Base-by-base conservation (phyloP, 2,329 filamentous ascomycete genomes). In the Fusarium duplospermum region DNA sequence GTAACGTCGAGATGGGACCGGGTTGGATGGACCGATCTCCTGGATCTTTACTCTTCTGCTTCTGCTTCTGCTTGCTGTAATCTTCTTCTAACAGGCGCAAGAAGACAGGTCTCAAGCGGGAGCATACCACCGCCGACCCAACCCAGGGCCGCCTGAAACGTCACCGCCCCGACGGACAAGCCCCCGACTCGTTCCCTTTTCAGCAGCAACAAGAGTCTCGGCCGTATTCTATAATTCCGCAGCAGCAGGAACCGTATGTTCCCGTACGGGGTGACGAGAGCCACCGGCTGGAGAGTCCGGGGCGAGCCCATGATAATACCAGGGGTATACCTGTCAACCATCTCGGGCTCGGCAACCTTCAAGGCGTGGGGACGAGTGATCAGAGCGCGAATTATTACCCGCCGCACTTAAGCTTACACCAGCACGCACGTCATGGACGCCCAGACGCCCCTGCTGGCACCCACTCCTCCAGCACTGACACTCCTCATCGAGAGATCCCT, bases 71-170 rank as follows among this genome's bases (percentile, higher is more conserved):
- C n/a, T 31, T 57, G 31, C 31, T 57, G 29, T 57, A 20, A 33
- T 57, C 31, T 36, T 67, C 75, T 36, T 67, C 75, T 77, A 66
- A 74, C 69, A 66, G 45, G 54, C 56, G 64, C 38, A 13, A 50
- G 35, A 35, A 57, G 65, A 64, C 33, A 61, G 50, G 58, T 56
- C 64, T 60, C 47, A 71, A 69, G 40, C 67, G 67, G 36, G 35
- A 62, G n/a, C 60, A 60, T 18, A 47, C 71, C 36, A 42, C 71
- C 36, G 64, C 40, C 35, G 58, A 47, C 69, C 63, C 60, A 69
- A 42, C 66, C 66, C 31, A 33, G 31, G 27, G 16, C 27, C 62
- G 38, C 56, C 64, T 33, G 50, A 64, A 74, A 60, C 71, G 71
- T 35, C 68, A 57, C 22, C 47, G 59, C 47, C 50, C 20, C 11